Conservation (phyloP, 1,284 basidiomycete genomes). For the Tetrapyrgos nigripes region DNA sequence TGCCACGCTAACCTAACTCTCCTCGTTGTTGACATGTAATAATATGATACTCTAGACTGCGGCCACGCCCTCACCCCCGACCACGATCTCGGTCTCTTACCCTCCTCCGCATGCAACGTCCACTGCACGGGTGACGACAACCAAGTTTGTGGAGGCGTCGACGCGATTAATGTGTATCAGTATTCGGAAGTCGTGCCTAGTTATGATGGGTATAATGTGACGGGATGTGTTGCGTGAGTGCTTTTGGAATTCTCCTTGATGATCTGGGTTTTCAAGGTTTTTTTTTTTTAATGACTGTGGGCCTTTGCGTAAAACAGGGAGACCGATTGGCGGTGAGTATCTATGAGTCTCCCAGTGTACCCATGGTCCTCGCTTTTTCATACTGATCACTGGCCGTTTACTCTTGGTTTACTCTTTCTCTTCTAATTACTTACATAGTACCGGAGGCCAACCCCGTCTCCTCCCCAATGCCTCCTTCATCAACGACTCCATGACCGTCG, state of each 20-base stretch:
- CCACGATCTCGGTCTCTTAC: no score
- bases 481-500: conserved; percentile 4
- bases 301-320: not conserved
- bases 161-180: not conserved
- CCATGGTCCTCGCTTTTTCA: no score
- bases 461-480: not conserved
- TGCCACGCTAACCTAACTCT: not conserved
- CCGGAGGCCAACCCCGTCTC: not conserved
- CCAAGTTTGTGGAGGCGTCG: conserved; percentile 1
- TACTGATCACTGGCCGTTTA: no score
- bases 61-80: not conserved
- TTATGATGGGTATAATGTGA: not conserved
- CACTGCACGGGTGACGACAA: not conserved
- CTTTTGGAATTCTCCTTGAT: not conserved
- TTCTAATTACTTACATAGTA: not conserved
- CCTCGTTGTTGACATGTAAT: not conserved
- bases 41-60: not conserved
- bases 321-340: conserved; percentile 5
- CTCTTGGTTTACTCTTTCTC: not conserved
- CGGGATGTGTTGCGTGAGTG: conserved; percentile 2
- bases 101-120: not conserved
- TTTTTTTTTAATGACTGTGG: no score
- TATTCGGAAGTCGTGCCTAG: not conserved
- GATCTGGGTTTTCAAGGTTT: not conserved
- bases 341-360: no score